Base-by-base conservation (phyloP, 1,139 yeast species). In the Casaregolazyma lundiana region DNA sequence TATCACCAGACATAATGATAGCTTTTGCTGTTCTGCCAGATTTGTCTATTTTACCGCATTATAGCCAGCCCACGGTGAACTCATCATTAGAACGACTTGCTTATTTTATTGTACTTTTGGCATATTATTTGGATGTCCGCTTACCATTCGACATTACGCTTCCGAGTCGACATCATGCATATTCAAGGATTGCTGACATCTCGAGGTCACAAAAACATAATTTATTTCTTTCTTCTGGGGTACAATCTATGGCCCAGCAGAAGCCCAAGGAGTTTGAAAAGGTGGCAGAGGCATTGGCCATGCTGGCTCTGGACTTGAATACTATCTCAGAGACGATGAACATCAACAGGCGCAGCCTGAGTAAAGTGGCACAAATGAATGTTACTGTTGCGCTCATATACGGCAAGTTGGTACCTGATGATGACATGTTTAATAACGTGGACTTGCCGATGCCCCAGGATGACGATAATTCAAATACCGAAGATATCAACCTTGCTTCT, bases 81-180 rank as follows among this genome's bases (percentile, higher is more conserved):
- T 52, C 60, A 36, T 62, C 68, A 9, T 41, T 66, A 13, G 70
- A 66, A 48, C 53, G 70, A 16, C 55, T 64, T 13, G 60, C 64
- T 15, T 57, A 51, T 35, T 64, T 65, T 37, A 46, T 54, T 6
- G 55, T 54, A 15, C 60, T 65, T 30, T 49, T 62, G 6, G 63
- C 69, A 1, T 56, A 60, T 52, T 66, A 66, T 47, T 50, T 64
- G n/a, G 62, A 61, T 29, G 42, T 64, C 4, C 57, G 58, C 22
- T 56, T 66, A 19, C 70, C 70, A 2, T 65, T 55, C 44, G 57
- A 57, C 35, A 53, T 66, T 19, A 36, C 49, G 2, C 55, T 64
- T 17, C 68, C 70, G 7, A 57, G 53, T 39, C 52, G 55, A 26
- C 40, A 51, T 6, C 55, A 50, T 30, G 58, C 66, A 5, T 51